These are phyloP conservation scores for Suillus paluster DNA, from an alignment of 768 basidiomycete genomes.

Conservation along the genomic window DNA sequence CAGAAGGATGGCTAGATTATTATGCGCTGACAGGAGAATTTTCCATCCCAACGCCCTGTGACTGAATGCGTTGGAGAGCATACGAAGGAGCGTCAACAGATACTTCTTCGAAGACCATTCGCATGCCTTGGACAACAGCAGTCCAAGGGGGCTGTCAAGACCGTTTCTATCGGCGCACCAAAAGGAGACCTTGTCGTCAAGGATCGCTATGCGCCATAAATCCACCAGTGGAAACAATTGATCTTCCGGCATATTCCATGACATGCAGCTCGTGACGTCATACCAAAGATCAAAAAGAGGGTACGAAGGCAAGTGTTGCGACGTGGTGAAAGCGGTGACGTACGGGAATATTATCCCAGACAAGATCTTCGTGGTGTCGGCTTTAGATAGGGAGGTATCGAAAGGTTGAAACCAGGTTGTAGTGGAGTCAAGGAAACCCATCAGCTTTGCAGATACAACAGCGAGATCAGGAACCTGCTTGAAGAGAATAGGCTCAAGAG, in stretches of 20 bases:
- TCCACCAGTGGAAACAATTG: constrained; percentile 83
- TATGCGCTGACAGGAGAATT: constrained; percentile 41
- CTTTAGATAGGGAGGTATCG: constrained; percentile 14
- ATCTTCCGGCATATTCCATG: constrained; percentile 48
- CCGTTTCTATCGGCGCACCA: constrained; percentile 47
- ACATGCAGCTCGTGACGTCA: constrained; percentile 48
- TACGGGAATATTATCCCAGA: constrained; percentile 58
- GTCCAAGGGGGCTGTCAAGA: constrained; percentile 45
- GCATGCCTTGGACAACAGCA: constrained; percentile 50
- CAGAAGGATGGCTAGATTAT: constrained; percentile 54
- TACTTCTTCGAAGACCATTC: constrained; percentile 51
- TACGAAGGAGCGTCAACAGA: constrained; percentile 65
- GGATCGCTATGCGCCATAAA: constrained; percentile 79
- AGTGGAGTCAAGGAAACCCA: constrained; percentile 59
- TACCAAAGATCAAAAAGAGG: constrained; percentile 52
- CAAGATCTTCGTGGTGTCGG: constrained; percentile 53
- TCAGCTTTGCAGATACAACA: constrained; percentile 62
- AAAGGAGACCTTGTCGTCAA: constrained; percentile 59
- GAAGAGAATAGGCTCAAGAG: constrained; percentile 77
- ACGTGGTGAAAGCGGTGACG: constrained; percentile 57
- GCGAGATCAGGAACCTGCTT: constrained; percentile 71
- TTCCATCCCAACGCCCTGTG: constrained; percentile 41
- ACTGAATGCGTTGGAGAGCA: constrained; percentile 71
- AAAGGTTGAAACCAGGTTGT: constrained; percentile 38
- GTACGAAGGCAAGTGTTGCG: constrained; percentile 27